A percentile compares a stretch with the other conserved stretches of the same genome.
Evolutionary conservation across 495 filamentous ascomycete genomes (phyloP).

Genomic region (Penicillium ochrochloron): DNA sequence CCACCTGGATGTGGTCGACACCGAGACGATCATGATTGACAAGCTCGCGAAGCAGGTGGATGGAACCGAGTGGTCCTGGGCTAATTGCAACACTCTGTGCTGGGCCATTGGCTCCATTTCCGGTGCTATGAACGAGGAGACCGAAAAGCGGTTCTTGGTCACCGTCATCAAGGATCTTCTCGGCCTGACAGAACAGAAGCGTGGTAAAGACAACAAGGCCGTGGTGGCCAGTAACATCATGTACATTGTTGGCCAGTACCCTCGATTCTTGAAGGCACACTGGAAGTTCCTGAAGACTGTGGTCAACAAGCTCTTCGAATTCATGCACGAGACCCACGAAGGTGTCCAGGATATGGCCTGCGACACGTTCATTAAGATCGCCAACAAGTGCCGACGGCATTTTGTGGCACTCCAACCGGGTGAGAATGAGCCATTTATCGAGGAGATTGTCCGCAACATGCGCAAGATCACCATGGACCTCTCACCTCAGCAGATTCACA

Average conservation of each 20-base stretch:
- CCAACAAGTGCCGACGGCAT: conserved; percentile 94
- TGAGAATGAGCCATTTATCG: conserved; percentile 94
- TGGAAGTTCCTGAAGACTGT: conserved; percentile 99
- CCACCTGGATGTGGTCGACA: conserved; percentile 96
- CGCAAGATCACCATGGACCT: conserved; percentile 93
- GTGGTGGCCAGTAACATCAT: conserved; percentile 99
- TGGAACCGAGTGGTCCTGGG: conserved; percentile 96
- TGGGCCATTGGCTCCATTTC: conserved; percentile 99
- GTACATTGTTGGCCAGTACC: conserved; percentile 99
- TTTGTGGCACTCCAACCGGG: conserved; percentile 96
- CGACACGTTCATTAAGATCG: conserved; percentile 99
- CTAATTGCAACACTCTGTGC: conserved; percentile 98
- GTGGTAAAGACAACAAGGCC: conserved; percentile 98
- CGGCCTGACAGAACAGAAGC: conserved; percentile 98
- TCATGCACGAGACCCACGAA: conserved; percentile 99
- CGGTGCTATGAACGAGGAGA: conserved; percentile 98
- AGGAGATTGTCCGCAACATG: conserved; percentile 96
- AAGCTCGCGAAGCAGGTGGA: conserved; percentile 95
- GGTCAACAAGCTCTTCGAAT: conserved; percentile 99
- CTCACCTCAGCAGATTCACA: conserved; percentile 95
- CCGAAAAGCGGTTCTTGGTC: conserved; percentile 96
- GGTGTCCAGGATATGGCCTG: conserved; percentile 99
- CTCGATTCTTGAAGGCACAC: conserved; percentile 95
- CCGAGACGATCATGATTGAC: conserved; percentile 98
- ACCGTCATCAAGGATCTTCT: conserved; percentile 98